Evolutionary conservation across 2,329 filamentous ascomycete species (phyloP).

Genomic region (Waltergamsia citrina): DNA sequence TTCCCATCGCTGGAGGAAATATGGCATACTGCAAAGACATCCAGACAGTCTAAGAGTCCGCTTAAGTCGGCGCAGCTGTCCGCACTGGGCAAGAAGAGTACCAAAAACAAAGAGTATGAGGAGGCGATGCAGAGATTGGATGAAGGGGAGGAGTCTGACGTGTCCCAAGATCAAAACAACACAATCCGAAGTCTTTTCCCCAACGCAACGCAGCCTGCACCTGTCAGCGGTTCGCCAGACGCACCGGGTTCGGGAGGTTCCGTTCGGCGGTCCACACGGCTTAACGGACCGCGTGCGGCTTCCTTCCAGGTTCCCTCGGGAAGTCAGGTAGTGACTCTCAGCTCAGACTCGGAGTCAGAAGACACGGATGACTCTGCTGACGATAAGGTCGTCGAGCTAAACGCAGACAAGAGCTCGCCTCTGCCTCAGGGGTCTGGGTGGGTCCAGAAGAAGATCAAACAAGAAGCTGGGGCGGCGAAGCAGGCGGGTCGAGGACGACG

Average conservation of each 20-base stretch:
- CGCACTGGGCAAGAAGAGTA: constrained; percentile 13
- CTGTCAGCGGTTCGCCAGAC: neutral
- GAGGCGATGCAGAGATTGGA: constrained; percentile 34
- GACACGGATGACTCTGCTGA: constrained; percentile 1
- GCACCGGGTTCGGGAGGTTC: neutral
- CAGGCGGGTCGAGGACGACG: neutral
- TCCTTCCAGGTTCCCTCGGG: constrained; percentile 2
- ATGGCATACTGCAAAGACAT: constrained; percentile 28
- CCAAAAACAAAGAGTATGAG: constrained; percentile 27
- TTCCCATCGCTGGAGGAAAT: constrained; percentile 26
- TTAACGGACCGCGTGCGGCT: neutral
- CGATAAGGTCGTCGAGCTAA: constrained; percentile 1
- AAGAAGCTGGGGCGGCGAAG: neutral
- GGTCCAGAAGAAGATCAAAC: constrained; percentile 4
- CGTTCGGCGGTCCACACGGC: neutral
- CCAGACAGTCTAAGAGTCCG: constrained; percentile 24
- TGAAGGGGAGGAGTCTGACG: constrained; percentile 17
- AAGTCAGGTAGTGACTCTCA: constrained; percentile 4
- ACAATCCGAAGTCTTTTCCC: constrained; percentile 18
- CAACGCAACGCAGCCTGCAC: constrained; percentile 19
- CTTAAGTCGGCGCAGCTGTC: constrained; percentile 16
- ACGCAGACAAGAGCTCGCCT: constrained; percentile 1
- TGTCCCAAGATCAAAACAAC: constrained; percentile 12
- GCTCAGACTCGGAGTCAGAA: neutral
- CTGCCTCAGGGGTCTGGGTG: constrained; percentile 4